Base-by-base conservation (phyloP, 1,139 yeast genomes). In the Pichia sp. region DNA sequence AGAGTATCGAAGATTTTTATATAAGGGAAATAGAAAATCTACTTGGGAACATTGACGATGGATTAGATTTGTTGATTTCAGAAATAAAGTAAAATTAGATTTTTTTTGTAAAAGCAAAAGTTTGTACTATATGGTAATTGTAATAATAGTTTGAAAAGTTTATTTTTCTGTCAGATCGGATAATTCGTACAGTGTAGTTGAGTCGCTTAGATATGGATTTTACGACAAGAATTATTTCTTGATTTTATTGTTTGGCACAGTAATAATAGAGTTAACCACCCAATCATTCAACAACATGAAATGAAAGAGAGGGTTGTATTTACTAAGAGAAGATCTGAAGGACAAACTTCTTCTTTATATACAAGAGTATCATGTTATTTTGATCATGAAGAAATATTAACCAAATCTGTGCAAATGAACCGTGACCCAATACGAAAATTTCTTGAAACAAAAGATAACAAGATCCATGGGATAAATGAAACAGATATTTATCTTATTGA, bases 11-110 rank as follows among this genome's bases (percentile, higher is more conserved):
- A 9, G 31, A 19, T 15, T 17, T 41, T 10, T 46, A 42, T 31
- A 14, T 32, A 6, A 34, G 12, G 19, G 50, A 44, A 23, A 36
- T 46, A 28, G 46, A 38, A 21, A 32, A 28, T 21, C 11, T 46
- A 17, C 21, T 46, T 11, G 41, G 40, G 4, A 38, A 42, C 22
- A 41, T 46, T 34, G 36, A 28, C 10, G 43, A 36, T 25, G 32
- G 44, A 4, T 22, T 46, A 17, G 41, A 36, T 10, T n/a, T 46
- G 3, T 19, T 38, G 17, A 26, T 41, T 22, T 22, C 31, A 9
- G 38, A 33, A 20, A 26, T 40, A 12, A 39, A 36, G 15, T 41
- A 32, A 28, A 11, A 11, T n/a, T 21, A n/a, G n/a, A n/a, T n/a
- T n/a, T 35, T n/a, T n/a, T n/a, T n/a, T n/a, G n/a, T n/a, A n/a